Percentiles rank a stretch among this genome's conserved stretches.
Conservation (phyloP, 306 rosid genomes). For the Dryas octopetala region DNA sequence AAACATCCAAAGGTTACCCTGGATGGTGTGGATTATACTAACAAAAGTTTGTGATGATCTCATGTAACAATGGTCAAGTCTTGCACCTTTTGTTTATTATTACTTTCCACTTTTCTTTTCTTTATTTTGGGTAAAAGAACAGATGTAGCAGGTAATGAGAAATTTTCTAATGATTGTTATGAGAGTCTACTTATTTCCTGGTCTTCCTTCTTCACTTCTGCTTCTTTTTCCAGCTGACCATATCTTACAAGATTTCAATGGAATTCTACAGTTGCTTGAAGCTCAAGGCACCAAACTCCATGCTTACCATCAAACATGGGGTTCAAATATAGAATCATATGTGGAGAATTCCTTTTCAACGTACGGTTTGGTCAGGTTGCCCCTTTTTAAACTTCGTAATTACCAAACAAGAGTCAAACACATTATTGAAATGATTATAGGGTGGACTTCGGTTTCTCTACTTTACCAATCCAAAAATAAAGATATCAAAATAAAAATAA, state of each 20-base stretch:
- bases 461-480: too few relatives aligned
- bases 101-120: background rate
- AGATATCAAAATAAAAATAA: too few relatives aligned
- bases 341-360: too few relatives aligned
- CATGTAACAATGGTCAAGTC: background rate
- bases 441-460: too few relatives aligned
- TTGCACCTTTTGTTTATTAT: background rate
- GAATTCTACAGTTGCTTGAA: background rate
- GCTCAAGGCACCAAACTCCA: background rate
- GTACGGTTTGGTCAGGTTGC: too few relatives aligned
- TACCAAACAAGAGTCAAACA: background rate
- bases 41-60: background rate
- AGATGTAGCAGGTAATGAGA: background rate
- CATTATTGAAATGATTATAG: background rate
- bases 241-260: background rate
- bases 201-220: background rate
- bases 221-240: background rate
- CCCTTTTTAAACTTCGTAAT: too few relatives aligned
- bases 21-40: background rate
- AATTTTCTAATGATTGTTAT: background rate
- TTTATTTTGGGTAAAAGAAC: background rate
- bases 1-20: too few relatives aligned
- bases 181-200: background rate
- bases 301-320: background rate
- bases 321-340: background rate